Evolutionary conservation across 345 rosid species (phyloP), one percentile per base, ranked within the genome.

Genomic region (Camelina laxa): DNA sequence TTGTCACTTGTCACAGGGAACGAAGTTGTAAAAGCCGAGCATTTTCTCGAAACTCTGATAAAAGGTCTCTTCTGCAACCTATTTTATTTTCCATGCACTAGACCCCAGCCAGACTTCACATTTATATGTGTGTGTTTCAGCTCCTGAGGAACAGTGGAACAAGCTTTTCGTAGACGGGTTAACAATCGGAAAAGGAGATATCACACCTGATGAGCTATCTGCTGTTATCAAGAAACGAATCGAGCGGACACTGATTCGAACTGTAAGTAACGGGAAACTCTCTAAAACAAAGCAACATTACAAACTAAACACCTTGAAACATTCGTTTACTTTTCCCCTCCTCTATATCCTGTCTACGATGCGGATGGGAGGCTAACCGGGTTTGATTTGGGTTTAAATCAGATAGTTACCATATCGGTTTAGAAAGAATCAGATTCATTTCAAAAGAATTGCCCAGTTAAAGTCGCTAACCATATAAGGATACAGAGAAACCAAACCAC

Each of bases 71-170:
- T 45, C 35, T 59, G 27, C 53, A 60, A 72, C 74, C 31, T 59
- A 14, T 59, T 16, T 60, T 59, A 14, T 59, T 33, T 60, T 35
- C 60, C 36, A 56, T 57, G 33, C 36, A 53, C 21, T 53, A 24
- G 35, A 60, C 16, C 20, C 13, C 78, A 44, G 50, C 13, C 74
- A 44, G 50, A 15, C 7, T 57, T 65, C 54, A 70, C 75, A 47
- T 39, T 64, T 27, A 27, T 27, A 27, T 78, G 55, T 54, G 42
- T 76, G 45, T 30, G 60, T 69, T 76, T 80, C 87, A 94, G 97
- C 93, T 87, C 91, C 97, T 2, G 93, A 89, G 81, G 93, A 87
- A 78, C 83, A 86, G 63, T 91, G 98, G 97, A 91, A 86, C 80
- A 91, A 71, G 73, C 82, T 88, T 65, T 82, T 91, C 80, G 60